Conservation (phyloP, 2,329 filamentous ascomycete species). For the Fusarium duplospermum region DNA sequence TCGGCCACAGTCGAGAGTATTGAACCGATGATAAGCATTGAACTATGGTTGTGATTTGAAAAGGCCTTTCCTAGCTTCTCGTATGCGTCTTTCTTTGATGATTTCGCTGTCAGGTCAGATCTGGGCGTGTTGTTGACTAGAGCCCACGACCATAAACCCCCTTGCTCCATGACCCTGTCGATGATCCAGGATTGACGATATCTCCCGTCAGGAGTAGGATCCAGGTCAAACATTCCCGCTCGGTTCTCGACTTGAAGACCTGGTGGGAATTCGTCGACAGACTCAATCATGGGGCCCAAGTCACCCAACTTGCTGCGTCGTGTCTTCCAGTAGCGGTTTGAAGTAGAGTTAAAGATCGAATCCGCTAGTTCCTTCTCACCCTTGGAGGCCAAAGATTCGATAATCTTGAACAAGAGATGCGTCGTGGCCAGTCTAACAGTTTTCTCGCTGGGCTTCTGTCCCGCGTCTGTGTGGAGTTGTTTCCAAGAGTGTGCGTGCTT, state of each 20-base stretch:
- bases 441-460: rapidly evolving
- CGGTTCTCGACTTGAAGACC: neutral
- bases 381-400: neutral
- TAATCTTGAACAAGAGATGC: neutral
- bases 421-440: neutral
- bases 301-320: neutral
- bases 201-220: neutral
- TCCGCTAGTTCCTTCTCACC: neutral
- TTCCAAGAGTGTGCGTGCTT: neutral
- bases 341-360: neutral
- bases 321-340: neutral
- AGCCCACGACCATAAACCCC: neutral
- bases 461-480: neutral
- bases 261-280: neutral
- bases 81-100: neutral
- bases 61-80: neutral
- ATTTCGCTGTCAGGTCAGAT: neutral
- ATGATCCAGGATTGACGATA: neutral
- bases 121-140: neutral
- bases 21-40: neutral
- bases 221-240: neutral
- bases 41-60: neutral
- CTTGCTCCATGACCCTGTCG: neutral
- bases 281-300: neutral
- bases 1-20: neutral